Conservation (phyloP, 1,284 basidiomycete species). For the Xerocomus amazonicus region DNA sequence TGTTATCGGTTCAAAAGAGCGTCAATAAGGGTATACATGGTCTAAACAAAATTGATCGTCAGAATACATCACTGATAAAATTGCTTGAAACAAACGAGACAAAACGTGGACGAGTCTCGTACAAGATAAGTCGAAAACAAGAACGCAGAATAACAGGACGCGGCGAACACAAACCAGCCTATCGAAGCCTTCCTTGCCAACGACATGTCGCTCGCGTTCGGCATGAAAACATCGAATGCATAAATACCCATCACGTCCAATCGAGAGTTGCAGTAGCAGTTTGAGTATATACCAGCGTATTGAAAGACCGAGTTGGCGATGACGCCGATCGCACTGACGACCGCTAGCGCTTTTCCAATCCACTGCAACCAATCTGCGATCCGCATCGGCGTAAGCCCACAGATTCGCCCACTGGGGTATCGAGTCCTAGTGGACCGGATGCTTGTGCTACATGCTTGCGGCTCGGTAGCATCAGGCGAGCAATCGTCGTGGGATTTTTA, state of each 20-base stretch:
- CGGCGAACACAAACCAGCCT: conserved; percentile 13
- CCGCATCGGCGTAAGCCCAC: neutral
- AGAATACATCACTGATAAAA: too few relatives aligned
- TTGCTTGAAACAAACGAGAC: too few relatives aligned
- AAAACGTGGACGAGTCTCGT: conserved; percentile 11
- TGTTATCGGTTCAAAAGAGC: too few relatives aligned
- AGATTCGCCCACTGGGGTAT: too few relatives aligned
- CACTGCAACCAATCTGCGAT: conserved; percentile 21
- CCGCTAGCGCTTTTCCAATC: conserved; percentile 23
- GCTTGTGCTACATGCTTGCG: too few relatives aligned
- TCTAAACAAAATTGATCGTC: too few relatives aligned
- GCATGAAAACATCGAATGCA: conserved; percentile 16
- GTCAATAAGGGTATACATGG: too few relatives aligned
- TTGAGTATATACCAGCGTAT: conserved; percentile 20
- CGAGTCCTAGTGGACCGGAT: too few relatives aligned
- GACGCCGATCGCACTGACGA: conserved; percentile 22
- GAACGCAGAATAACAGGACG: conserved; percentile 13
- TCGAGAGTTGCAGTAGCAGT: conserved; percentile 27
- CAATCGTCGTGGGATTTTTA: conserved; percentile 41
- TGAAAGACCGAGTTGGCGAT: conserved; percentile 21
- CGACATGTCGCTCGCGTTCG: neutral
- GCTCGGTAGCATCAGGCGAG: neutral
- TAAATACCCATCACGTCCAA: neutral
- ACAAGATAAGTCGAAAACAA: conserved; percentile 22
- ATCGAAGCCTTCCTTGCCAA: conserved; percentile 16